Evolutionary conservation across 768 basidiomycete species (phyloP).

Genomic region (Myochromella boudieri): DNA sequence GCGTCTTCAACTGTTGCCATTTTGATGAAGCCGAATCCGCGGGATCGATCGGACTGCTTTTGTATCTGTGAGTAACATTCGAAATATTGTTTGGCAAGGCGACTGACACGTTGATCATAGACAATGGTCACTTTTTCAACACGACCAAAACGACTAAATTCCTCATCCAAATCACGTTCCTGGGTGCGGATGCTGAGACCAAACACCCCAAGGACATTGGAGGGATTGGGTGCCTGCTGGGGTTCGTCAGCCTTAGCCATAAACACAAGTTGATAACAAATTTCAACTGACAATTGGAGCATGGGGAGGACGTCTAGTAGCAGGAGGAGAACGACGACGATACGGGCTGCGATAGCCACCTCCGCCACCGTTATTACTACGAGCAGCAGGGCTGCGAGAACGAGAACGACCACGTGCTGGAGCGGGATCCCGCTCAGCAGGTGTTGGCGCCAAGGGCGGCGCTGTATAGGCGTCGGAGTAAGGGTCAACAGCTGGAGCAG

Average conservation of each 20-base stretch:
- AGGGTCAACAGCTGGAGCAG: constrained; percentile 65
- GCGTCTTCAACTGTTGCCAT: constrained; percentile 93
- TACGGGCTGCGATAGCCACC: constrained; percentile 58
- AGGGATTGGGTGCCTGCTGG: constrained; percentile 82
- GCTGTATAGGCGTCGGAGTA: constrained; percentile 83
- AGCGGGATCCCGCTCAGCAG: constrained; percentile 55
- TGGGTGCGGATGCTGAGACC: constrained; percentile 95
- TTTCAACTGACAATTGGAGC: constrained; percentile 66
- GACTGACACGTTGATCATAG: constrained; percentile 90
- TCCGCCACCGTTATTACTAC: constrained; percentile 39
- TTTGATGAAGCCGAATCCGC: constrained; percentile 97
- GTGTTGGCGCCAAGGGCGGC: constrained; percentile 49
- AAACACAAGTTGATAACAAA: constrained; percentile 7
- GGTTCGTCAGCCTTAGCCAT: constrained; percentile 32
- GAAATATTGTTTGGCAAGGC: constrained; percentile 1
- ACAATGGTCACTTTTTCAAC: constrained; percentile 97
- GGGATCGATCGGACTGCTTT: constrained; percentile 85
- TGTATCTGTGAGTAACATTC: constrained; percentile 15
- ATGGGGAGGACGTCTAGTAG: constrained; percentile 65
- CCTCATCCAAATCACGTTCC: constrained; percentile 92
- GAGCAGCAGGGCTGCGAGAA: constrained; percentile 65
- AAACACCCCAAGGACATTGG: constrained; percentile 93
- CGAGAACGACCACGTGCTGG: constrained; percentile 69
- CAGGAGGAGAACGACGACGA: constrained; percentile 58
- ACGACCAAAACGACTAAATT: constrained; percentile 84